Base-by-base conservation (phyloP, 495 filamentous ascomycete genomes). In the Aspergillus hancockii region DNA sequence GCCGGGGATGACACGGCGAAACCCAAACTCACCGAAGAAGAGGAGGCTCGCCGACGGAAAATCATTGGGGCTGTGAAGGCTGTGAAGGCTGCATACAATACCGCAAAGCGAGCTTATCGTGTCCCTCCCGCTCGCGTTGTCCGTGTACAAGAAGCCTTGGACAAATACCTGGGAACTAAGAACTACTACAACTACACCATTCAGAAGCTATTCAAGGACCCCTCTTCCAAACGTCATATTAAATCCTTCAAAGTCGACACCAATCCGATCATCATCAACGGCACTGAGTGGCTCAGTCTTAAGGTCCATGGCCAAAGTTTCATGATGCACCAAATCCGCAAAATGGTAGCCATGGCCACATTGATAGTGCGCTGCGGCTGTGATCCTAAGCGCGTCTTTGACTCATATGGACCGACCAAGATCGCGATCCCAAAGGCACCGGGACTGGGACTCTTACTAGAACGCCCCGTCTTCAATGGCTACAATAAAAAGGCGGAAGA, bases 261-360 rank as follows among this genome's bases (percentile, higher is more conserved):
- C 0, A 78, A 82, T 25, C 93, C 93, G 0, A 85, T 97, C 59
- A 79, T 90, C 55, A 94, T 96, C 70, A 83, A 92, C 62, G 88
- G 91, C 69, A 96, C 90, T 16, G 88, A 98, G 74, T 98, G 94
- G 94, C 81, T 98, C 8, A 93, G 89, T 25, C 79, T 98, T 55
- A 96, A 95, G 64, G 91, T 98, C 18, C 95, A 98, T 72, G 94
- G 94, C 0, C 94, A 98, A 74, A 92, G 88, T 58, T 98, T 98
- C 81, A 98, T 98, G 94, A 98, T 98, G 94, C 94, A 98, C 71
- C 94, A 98, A 73, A 98, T 98, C 72, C 89, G 94, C 59, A 97
- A 97, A 74, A 98, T 98, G 94, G 90, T 98, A 16, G 90, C 88
- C 60, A 92, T 98, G 91, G 90, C 86, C 38, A 81, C 91, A 9